phyloP scores from a whole-genome alignment of 2,329 filamentous ascomycete species.

The Helminthosporium solani region DNA sequence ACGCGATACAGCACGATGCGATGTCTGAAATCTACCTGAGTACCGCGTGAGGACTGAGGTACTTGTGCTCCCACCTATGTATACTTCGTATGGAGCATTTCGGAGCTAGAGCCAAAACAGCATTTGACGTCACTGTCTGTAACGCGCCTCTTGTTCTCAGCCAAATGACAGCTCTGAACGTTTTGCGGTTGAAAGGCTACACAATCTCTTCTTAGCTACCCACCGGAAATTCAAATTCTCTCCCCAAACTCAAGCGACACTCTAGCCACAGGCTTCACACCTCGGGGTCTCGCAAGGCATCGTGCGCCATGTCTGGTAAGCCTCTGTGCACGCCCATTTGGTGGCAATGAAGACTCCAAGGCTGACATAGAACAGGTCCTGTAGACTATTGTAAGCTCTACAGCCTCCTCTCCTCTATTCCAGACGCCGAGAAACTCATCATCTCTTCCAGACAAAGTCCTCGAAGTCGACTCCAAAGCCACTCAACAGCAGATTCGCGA shows the following conservation, averaged over 20 bases:
- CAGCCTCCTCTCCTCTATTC: neutral
- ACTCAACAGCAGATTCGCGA: slow-evolving; percentile 82
- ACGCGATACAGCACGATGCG: no score
- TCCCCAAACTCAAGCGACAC: neutral
- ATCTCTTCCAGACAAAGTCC: slow-evolving; percentile 35
- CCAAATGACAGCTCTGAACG: neutral
- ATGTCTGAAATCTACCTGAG: no score
- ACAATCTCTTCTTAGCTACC: neutral
- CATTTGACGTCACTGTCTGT: neutral
- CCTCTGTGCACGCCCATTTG: neutral
- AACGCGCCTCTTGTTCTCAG: slow-evolving; percentile 1
- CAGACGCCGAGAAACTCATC: neutral
- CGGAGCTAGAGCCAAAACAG: neutral
- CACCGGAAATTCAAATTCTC: neutral
- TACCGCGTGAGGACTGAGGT: no score
- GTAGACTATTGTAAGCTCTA: slow-evolving; percentile 29
- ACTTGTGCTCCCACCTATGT: no score
- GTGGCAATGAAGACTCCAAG: slow-evolving; percentile 5
- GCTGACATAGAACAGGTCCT: slow-evolving; percentile 21
- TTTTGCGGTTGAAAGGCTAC: neutral
- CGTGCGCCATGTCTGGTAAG: slow-evolving; percentile 25
- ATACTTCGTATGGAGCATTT: no score
- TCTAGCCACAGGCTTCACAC: neutral
- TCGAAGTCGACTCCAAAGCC: slow-evolving; percentile 72
- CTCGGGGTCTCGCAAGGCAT: neutral